Base-by-base conservation (phyloP, 345 rosid genomes). In the Dipteronia sinensis region DNA sequence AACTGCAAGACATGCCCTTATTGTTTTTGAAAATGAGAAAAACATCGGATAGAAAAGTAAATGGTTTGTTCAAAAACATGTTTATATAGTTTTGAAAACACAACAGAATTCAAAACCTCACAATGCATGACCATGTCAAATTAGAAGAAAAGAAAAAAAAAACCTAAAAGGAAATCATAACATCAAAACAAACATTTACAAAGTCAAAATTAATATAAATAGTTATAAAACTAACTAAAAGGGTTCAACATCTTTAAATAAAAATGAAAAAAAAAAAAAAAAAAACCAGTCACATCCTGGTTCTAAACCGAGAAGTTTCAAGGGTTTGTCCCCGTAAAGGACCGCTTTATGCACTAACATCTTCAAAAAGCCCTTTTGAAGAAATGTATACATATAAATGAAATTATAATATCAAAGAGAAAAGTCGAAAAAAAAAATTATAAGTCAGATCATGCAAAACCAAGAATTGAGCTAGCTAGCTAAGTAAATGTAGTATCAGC, bases 351-450 rank as follows among this genome's bases (percentile, higher is more conserved):
- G 77, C 15, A 17, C 3, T 38, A 29, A 47, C 44, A 73, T 73
- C 76, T 73, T 63, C 58, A 46, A 63, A 42, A 44, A 72, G 58
- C 44, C 38, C 5, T 34, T 73, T 64, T 62, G 77, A 62, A 73
- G 77, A 62, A 59, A 72, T 40, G 76, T 72, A 72, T 72, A 56
- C 51, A 56, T 58, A 59, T 40, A 72, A 72, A 40, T 40, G 51
- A n/a, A 72, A 31, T 29, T 55, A 71, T 51, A 46, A 46, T 46
- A 46, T 46, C 42, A 59, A 11, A 7, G 12, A 34, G 3, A 4
- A 3, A 40, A 7, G 4, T 59, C 13, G 19, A 13, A 72, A 12
- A 34, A 34, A 6, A 59, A 44, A 25, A 40, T 61, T 23, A 23
- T 12, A 58, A 20, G 23, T 23, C 23, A n/a, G 3, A 25, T 31